A percentile compares a stretch with the other conserved stretches of the same genome.
phyloP scores from a whole-genome alignment of 441 rosid genomes.

The Capsella rubella region DNA sequence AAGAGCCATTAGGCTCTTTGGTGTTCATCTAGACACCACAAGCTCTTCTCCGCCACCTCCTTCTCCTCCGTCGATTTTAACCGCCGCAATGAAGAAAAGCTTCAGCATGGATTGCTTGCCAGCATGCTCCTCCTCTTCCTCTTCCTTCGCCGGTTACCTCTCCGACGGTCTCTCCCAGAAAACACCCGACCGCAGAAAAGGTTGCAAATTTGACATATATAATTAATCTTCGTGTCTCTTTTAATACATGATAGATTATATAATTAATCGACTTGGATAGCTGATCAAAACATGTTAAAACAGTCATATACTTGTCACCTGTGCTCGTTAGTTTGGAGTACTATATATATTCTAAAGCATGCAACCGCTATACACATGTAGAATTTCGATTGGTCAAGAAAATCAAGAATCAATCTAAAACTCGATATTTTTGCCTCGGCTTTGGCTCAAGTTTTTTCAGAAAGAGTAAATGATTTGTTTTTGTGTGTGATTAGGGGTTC shows the following conservation, averaged over 20 bases:
- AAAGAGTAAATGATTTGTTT: not conserved
- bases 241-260: no score
- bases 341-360: not conserved
- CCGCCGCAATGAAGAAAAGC: constrained; percentile 63
- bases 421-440: not conserved
- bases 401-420: not conserved
- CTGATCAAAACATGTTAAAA: not conserved
- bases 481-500: constrained; percentile 58
- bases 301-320: not conserved
- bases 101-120: constrained; percentile 79
- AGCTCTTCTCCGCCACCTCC: constrained; percentile 41
- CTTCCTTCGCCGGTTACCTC: constrained; percentile 55
- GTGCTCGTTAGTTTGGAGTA: not conserved
- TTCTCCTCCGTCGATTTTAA: constrained; percentile 24
- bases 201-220: constrained; percentile 44
- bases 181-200: constrained; percentile 70
- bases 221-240: not conserved
- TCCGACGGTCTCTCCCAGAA: constrained; percentile 64
- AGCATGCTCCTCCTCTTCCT: constrained; percentile 50
- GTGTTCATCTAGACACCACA: constrained; percentile 71
- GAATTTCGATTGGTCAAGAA: not conserved
- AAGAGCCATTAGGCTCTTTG: constrained; percentile 61
- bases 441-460: not conserved
- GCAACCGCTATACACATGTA: not conserved
- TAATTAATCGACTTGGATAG: not conserved